phyloP scores from a whole-genome alignment of 768 basidiomycete species.

The Rhizopogon sp. region DNA sequence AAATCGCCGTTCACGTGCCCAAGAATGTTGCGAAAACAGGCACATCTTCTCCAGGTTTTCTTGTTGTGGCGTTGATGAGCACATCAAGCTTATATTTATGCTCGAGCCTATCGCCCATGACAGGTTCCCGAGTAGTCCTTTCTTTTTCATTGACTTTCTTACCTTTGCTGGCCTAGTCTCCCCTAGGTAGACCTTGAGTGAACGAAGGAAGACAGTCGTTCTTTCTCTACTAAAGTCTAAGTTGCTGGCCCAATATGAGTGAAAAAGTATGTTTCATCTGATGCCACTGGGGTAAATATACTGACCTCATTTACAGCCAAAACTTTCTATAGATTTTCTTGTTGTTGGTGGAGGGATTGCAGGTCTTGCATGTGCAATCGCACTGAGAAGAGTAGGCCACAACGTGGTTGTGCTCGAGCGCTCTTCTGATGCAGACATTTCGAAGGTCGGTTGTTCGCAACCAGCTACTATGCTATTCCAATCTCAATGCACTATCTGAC shows the following conservation, averaged over 20 bases:
- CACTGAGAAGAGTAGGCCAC: slow-evolving; percentile 54
- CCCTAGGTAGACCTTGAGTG: no score
- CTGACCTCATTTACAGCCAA: slow-evolving; percentile 1
- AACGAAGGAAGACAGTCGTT: no score
- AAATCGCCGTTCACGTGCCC: slow-evolving; percentile 1
- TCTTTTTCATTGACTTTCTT: not conserved
- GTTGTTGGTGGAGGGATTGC: slow-evolving; percentile 50
- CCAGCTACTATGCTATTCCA: not conserved
- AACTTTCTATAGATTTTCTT: slow-evolving; percentile 31
- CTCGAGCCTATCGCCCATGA: not conserved
- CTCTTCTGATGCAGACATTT: slow-evolving; percentile 32
- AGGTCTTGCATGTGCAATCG: slow-evolving; percentile 52
- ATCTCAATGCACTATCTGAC: not conserved
- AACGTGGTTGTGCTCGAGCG: slow-evolving; percentile 54
- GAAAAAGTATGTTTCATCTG: not conserved
- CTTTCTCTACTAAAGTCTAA: no score
- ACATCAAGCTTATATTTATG: not conserved
- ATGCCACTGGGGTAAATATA: not conserved
- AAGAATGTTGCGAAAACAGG: not conserved
- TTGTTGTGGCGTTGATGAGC: not conserved
- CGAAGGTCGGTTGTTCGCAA: slow-evolving; percentile 22
- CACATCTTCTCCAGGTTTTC: not conserved
- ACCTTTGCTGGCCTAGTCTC: not conserved
- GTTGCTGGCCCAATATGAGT: not conserved
- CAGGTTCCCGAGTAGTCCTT: not conserved